A percentile compares a stretch with the other conserved stretches of the same genome.
These are phyloP conservation scores for Pharus latifolius DNA, from an alignment of 176 grass and related monocot genomes.

Conservation along the genomic window DNA sequence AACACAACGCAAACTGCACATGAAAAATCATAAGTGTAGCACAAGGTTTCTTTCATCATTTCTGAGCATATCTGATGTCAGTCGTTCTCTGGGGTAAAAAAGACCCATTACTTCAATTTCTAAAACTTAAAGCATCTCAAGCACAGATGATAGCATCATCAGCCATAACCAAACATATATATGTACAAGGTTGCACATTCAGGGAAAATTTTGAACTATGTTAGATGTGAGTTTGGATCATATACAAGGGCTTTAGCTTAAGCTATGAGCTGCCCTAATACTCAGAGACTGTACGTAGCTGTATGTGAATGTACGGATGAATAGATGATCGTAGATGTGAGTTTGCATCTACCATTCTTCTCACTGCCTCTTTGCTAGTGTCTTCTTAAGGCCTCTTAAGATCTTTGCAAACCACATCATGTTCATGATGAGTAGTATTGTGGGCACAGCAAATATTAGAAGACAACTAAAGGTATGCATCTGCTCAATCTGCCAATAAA, in stretches of 20 bases:
- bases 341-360: slow-evolving; percentile 3
- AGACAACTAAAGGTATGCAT: slow-evolving; percentile 57
- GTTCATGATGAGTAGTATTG: slow-evolving; percentile 72
- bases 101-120: neutral
- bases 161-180: slow-evolving; percentile 9
- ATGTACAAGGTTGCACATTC: slow-evolving; percentile 32
- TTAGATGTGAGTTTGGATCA: slow-evolving; percentile 6
- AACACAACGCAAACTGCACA: neutral
- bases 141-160: slow-evolving; percentile 9
- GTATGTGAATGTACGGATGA: slow-evolving; percentile 20
- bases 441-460: slow-evolving; percentile 67
- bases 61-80: neutral
- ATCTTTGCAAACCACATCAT: slow-evolving; percentile 94
- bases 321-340: slow-evolving; percentile 8
- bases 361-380: slow-evolving; percentile 80
- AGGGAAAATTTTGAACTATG: neutral
- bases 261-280: slow-evolving; percentile 3
- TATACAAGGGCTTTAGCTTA: slow-evolving; percentile 28
- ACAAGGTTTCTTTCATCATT: neutral
- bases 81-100: too few relatives aligned
- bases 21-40: neutral
- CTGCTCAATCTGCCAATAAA: slow-evolving; percentile 47
- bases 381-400: slow-evolving; percentile 86
- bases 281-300: neutral
- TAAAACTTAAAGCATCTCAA: neutral